Percentiles rank a stretch among this genome's conserved stretches.
Conservation (phyloP, 805 yeast species). For the Barnettozyma botsteinii region DNA sequence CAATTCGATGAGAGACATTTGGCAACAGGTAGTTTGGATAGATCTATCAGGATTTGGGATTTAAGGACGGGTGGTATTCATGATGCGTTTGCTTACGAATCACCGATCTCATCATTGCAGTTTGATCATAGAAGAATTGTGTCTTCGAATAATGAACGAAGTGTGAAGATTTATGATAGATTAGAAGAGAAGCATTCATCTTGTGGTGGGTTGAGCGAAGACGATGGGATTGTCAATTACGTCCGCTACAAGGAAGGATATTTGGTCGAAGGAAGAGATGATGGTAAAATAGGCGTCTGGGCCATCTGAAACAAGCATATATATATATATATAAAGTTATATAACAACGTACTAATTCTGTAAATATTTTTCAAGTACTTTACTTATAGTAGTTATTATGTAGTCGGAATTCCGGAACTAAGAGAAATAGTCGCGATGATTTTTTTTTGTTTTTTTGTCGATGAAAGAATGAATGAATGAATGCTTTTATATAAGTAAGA, state of each 20-base stretch:
- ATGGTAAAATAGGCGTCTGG: constrained; percentile 63
- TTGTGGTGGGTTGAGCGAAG: constrained; percentile 38
- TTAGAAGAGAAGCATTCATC: constrained; percentile 46
- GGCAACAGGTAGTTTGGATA: constrained; percentile 58
- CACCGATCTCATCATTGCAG: constrained; percentile 49
- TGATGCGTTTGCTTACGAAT: constrained; percentile 57
- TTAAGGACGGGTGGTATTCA: constrained; percentile 57
- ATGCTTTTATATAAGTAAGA: too few relatives aligned
- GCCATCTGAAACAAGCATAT: constrained; percentile 33
- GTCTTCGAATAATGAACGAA: constrained; percentile 42
- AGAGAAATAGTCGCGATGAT: too few relatives aligned
- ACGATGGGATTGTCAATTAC: constrained; percentile 30
- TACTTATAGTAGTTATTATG: too few relatives aligned
- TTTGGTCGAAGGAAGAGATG: constrained; percentile 55
- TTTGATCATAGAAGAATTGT: constrained; percentile 56
- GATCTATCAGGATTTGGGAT: constrained; percentile 69
- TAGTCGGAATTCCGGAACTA: too few relatives aligned
- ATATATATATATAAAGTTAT: background rate
- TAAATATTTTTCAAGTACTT: background rate
- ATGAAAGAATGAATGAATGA: too few relatives aligned
- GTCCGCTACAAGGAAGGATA: constrained; percentile 59
- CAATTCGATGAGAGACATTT: constrained; percentile 64
- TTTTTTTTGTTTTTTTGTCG: background rate
- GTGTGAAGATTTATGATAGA: constrained; percentile 55
- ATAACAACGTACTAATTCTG: background rate